phyloP scores from a whole-genome alignment of 495 filamentous ascomycete species.

The Saxophila tyrrhenica region DNA sequence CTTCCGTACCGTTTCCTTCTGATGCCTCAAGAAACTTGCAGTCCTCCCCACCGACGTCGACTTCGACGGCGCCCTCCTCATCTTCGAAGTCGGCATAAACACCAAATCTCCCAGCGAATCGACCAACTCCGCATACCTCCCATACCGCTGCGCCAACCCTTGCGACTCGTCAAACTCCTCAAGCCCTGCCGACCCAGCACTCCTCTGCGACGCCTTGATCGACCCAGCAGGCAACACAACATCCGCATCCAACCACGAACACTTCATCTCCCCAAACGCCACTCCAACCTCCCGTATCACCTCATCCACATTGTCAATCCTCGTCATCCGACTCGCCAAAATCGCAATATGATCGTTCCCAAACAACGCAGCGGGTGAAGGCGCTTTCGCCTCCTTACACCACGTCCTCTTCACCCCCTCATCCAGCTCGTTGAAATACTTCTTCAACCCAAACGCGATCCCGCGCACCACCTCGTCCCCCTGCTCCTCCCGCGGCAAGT shows the following conservation, averaged over 20 bases:
- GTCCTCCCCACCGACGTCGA: constrained; percentile 64
- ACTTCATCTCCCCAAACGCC: constrained; percentile 63
- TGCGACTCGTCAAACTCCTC: constrained; percentile 43
- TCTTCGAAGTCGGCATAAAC: constrained; percentile 76
- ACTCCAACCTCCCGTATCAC: constrained; percentile 58
- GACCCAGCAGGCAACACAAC: constrained; percentile 67
- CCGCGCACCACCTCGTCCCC: constrained; percentile 83
- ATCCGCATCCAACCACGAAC: constrained; percentile 80
- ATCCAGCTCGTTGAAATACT: constrained; percentile 83
- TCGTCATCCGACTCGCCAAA: constrained; percentile 69
- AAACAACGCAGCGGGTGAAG: constrained; percentile 59
- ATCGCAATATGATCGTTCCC: constrained; percentile 87
- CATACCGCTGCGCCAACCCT: constrained; percentile 58
- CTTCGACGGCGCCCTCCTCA: constrained; percentile 78
- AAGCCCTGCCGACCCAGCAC: constrained; percentile 26
- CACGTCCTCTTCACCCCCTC: constrained; percentile 55
- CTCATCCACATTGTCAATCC: constrained; percentile 60
- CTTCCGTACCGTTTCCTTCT: constrained; percentile 71
- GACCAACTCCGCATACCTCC: constrained; percentile 59
- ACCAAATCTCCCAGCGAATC: constrained; percentile 67
- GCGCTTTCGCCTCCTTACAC: constrained; percentile 35
- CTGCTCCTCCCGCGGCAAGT: constrained; percentile 87
- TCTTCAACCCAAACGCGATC: constrained; percentile 79
- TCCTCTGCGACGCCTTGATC: constrained; percentile 46
- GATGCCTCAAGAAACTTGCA: constrained; percentile 61